These are phyloP conservation scores for Heimioporus sp. DNA, from an alignment of 768 basidiomycete genomes.

Conservation along the genomic window DNA sequence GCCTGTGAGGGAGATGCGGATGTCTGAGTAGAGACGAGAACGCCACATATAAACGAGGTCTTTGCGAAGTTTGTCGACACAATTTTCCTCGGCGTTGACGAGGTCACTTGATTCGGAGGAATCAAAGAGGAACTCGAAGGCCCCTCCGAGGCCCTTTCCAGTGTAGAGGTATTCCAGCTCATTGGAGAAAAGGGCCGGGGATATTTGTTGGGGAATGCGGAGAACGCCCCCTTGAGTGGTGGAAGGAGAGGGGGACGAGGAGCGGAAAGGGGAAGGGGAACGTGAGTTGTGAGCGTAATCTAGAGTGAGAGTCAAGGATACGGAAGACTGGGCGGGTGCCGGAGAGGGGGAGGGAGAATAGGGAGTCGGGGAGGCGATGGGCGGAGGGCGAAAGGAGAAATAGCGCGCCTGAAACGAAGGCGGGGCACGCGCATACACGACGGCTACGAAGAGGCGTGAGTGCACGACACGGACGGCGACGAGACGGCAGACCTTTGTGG, in stretches of 20 bases:
- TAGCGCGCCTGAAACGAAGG: constrained; percentile 89
- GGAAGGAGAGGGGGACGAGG: constrained; percentile 46
- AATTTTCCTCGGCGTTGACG: constrained; percentile 49
- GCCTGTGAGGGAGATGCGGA: constrained; percentile 75
- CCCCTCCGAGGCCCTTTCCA: constrained; percentile 83
- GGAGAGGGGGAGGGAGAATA: constrained; percentile 48
- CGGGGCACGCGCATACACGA: constrained; percentile 92
- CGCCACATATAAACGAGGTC: constrained; percentile 98
- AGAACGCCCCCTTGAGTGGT: constrained; percentile 45
- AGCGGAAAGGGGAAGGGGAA: constrained; percentile 46
- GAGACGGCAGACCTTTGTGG: constrained; percentile 75
- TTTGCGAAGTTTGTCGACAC: constrained; percentile 85
- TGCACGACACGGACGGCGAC: not conserved
- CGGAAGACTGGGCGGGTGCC: constrained; percentile 55
- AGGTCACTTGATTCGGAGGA: constrained; percentile 40
- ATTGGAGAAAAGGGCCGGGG: constrained; percentile 80
- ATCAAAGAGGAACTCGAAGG: constrained; percentile 87
- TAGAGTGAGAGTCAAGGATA: constrained; percentile 53
- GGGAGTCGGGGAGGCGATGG: constrained; percentile 48
- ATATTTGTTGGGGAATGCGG: constrained; percentile 64
- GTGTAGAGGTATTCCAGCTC: constrained; percentile 96
- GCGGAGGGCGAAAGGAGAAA: constrained; percentile 71
- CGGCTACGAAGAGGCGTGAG: constrained; percentile 47
- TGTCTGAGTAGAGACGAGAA: constrained; percentile 89
- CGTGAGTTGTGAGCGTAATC: constrained; percentile 40